A percentile compares a stretch with the other conserved stretches of the same genome.
phyloP scores from a whole-genome alignment of 768 basidiomycete genomes.

The Clathrus columnatus region DNA sequence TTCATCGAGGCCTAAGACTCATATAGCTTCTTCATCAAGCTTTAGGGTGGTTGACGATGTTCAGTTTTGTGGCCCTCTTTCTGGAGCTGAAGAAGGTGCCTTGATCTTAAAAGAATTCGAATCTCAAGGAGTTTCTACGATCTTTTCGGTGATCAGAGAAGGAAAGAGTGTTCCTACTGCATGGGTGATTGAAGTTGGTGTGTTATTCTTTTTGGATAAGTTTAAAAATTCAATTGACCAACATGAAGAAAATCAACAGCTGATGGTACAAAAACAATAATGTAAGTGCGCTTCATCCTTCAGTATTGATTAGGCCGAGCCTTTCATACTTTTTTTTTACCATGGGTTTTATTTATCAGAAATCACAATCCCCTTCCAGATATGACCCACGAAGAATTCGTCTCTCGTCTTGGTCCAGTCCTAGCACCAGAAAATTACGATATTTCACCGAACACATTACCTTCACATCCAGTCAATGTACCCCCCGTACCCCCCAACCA shows the following conservation, averaged over 20 bases:
- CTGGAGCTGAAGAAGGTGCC: constrained; percentile 60
- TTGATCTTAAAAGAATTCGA: constrained; percentile 59
- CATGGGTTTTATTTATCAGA: constrained; percentile 40
- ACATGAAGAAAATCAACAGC: neutral
- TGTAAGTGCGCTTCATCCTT: constrained; percentile 9
- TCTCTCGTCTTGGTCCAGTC: constrained; percentile 68
- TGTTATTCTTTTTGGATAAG: constrained; percentile 13
- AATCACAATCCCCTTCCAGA: constrained; percentile 87
- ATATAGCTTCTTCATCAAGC: neutral
- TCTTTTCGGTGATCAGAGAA: constrained; percentile 67
- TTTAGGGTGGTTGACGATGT: constrained; percentile 41
- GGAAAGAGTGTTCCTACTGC: constrained; percentile 68
- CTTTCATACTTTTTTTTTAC: constrained; percentile 7
- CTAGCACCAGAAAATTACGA: constrained; percentile 73
- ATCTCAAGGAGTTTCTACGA: constrained; percentile 55
- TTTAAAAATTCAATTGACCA: neutral
- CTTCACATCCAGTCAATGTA: constrained; percentile 15
- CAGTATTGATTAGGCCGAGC: constrained; percentile 1
- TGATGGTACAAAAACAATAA: constrained; percentile 3
- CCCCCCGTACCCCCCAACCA: constrained; percentile 22
- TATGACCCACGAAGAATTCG: constrained; percentile 80
- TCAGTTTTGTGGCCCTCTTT: constrained; percentile 64
- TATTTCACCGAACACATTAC: constrained; percentile 26
- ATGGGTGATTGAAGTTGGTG: constrained; percentile 73
- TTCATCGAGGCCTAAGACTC: neutral